Percentiles rank a stretch among this genome's conserved stretches.
Evolutionary conservation across 768 basidiomycete genomes (phyloP).

Genomic region (Pulveroboletus sp.): DNA sequence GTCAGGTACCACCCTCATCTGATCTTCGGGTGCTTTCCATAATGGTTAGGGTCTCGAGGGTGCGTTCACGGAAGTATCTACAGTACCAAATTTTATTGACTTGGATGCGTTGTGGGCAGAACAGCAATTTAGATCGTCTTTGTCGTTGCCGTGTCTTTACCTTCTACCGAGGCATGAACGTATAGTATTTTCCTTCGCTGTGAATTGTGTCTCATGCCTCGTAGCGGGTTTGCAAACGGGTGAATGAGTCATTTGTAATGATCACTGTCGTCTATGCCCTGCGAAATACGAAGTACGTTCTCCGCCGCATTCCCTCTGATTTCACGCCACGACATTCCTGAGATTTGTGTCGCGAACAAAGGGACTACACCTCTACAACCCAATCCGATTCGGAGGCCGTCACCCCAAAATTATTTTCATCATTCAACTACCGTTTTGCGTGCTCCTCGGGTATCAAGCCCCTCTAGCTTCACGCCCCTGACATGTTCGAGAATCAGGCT

Average conservation of each 20-base stretch:
- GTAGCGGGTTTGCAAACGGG: constrained; percentile 30
- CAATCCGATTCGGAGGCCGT: neutral
- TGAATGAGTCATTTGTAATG: neutral
- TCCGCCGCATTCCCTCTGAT: too few relatives aligned
- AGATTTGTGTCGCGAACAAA: neutral
- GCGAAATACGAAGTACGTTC: too few relatives aligned
- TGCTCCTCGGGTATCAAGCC: neutral
- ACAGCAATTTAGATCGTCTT: neutral
- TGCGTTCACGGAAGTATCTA: neutral
- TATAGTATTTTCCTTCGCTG: neutral
- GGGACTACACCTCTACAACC: neutral
- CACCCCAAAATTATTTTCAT: neutral
- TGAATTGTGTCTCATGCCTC: neutral
- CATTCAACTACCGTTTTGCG: neutral
- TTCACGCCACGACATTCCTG: neutral
- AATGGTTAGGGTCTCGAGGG: neutral
- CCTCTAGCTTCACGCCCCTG: neutral
- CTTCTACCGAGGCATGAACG: neutral
- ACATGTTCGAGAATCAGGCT: neutral
- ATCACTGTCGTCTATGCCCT: neutral
- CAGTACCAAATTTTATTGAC: neutral
- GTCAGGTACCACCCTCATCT: neutral
- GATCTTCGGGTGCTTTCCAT: neutral
- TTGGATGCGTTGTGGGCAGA: neutral
- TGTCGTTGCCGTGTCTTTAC: neutral